Conservation (phyloP, 2,329 filamentous ascomycete species). For the Talaromyces funiculosus region DNA sequence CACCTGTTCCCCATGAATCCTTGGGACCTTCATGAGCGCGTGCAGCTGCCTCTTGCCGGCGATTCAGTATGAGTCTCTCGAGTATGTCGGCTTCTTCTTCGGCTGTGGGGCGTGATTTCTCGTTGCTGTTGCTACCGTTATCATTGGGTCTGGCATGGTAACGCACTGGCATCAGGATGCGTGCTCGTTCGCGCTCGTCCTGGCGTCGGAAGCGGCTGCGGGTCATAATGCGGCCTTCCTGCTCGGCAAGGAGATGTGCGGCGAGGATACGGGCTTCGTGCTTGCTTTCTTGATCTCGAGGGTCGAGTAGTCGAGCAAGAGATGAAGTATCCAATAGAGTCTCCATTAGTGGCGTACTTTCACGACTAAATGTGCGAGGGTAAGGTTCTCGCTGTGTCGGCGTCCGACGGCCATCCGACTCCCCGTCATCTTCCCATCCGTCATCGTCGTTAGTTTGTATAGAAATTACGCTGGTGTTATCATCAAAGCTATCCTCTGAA, state of each 20-base stretch:
- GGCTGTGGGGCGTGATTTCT: conserved; percentile 31
- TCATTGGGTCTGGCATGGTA: conserved; percentile 25
- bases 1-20: conserved; percentile 61
- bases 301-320: conserved; percentile 76
- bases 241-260: conserved; percentile 62
- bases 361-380: conserved; percentile 41
- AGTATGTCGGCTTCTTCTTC: conserved; percentile 55
- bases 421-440: conserved; percentile 44
- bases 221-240: conserved; percentile 63
- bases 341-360: conserved; percentile 54
- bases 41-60: conserved; percentile 35
- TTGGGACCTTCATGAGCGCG: conserved; percentile 20
- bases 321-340: conserved; percentile 60
- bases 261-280: conserved; percentile 77
- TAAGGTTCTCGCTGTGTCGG: conserved; percentile 65
- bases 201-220: conserved; percentile 62
- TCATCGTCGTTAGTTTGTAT: conserved; percentile 48
- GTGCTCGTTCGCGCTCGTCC: conserved; percentile 61
- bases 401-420: conserved; percentile 56
- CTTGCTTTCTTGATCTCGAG: conserved; percentile 67
- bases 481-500: conserved; percentile 53
- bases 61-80: conserved; percentile 55
- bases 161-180: conserved; percentile 55
- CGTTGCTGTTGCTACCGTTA: conserved; percentile 13
- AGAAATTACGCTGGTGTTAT: conserved; percentile 77